Conservation (phyloP, 768 basidiomycete genomes). For the Dioszegia crocea region DNA sequence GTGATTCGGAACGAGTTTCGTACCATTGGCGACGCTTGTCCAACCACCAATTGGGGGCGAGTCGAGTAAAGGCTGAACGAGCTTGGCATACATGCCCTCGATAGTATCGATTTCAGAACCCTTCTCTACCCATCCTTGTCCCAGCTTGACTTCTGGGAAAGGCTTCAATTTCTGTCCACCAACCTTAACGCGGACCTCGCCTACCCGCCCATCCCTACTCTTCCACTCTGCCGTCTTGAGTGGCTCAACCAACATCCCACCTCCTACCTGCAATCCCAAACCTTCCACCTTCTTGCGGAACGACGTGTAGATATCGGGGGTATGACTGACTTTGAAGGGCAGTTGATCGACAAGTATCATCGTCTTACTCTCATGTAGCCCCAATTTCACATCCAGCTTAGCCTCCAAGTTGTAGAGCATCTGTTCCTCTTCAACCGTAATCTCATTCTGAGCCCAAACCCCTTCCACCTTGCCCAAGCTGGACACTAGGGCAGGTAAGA, state of each 20-base stretch:
- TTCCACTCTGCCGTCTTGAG: slow-evolving; percentile 23
- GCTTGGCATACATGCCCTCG: slow-evolving; percentile 22
- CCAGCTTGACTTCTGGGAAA: slow-evolving; percentile 27
- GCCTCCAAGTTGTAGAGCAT: slow-evolving; percentile 21
- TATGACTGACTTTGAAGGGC: slow-evolving; percentile 39
- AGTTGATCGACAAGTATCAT: slow-evolving; percentile 45
- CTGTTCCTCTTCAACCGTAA: slow-evolving; percentile 21
- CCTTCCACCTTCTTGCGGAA: slow-evolving; percentile 53
- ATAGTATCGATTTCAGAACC: slow-evolving; percentile 18
- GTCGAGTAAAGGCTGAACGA: slow-evolving; percentile 42
- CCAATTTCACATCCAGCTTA: slow-evolving; percentile 27
- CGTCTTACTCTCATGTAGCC: slow-evolving; percentile 42
- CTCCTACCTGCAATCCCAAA: slow-evolving; percentile 35
- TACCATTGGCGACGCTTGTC: slow-evolving; percentile 6
- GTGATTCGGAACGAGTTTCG: slow-evolving; percentile 17
- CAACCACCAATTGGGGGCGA: slow-evolving; percentile 36
- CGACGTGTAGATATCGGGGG: slow-evolving; percentile 52
- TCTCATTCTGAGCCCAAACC: slow-evolving; percentile 50
- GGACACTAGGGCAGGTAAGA: slow-evolving; percentile 44
- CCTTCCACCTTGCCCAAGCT: slow-evolving; percentile 42
- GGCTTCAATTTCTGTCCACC: slow-evolving; percentile 38
- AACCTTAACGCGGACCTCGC: slow-evolving; percentile 13
- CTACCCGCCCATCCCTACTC: not conserved
- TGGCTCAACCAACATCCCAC: slow-evolving; percentile 47
- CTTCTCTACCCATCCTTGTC: slow-evolving; percentile 17